A percentile compares a stretch with the other conserved stretches of the same genome.
Evolutionary conservation across 2,329 filamentous ascomycete genomes (phyloP).

Genomic region (Celoporthe dispersa): DNA sequence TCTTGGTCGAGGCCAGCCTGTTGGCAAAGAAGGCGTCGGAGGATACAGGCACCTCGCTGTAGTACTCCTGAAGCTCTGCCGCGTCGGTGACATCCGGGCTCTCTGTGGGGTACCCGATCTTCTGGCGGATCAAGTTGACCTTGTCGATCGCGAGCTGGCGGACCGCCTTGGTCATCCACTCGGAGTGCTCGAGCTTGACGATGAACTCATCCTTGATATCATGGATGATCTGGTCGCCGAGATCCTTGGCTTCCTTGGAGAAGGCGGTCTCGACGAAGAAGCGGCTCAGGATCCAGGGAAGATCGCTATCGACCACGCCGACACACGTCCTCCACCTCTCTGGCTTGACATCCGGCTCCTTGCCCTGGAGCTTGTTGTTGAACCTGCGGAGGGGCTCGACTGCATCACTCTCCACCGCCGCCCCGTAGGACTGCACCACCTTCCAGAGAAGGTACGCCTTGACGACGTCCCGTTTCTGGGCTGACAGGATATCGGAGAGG

Average conservation of each 20-base stretch:
- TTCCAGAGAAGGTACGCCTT: constrained; percentile 71
- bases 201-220: constrained; percentile 72
- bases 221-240: constrained; percentile 71
- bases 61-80: constrained; percentile 58
- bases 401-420: constrained; percentile 61
- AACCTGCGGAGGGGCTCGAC: constrained; percentile 65
- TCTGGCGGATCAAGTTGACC: constrained; percentile 68
- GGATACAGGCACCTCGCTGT: constrained; percentile 56
- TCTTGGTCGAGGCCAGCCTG: constrained; percentile 52
- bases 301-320: constrained; percentile 56
- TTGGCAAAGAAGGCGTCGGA: constrained; percentile 62
- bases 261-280: constrained; percentile 74
- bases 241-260: constrained; percentile 65
- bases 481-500: constrained; percentile 57
- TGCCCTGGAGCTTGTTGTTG: constrained; percentile 62
- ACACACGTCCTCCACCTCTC: constrained; percentile 73
- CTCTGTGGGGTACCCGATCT: constrained; percentile 68
- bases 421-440: constrained; percentile 63
- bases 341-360: constrained; percentile 62
- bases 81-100: constrained; percentile 66
- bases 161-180: constrained; percentile 69
- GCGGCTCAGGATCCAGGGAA: constrained; percentile 70
- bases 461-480: constrained; percentile 55
- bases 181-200: constrained; percentile 58
- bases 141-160: constrained; percentile 65